phyloP scores from a whole-genome alignment of 108 stramenopile genomes.

The Nannochloropsis gaditana region DNA sequence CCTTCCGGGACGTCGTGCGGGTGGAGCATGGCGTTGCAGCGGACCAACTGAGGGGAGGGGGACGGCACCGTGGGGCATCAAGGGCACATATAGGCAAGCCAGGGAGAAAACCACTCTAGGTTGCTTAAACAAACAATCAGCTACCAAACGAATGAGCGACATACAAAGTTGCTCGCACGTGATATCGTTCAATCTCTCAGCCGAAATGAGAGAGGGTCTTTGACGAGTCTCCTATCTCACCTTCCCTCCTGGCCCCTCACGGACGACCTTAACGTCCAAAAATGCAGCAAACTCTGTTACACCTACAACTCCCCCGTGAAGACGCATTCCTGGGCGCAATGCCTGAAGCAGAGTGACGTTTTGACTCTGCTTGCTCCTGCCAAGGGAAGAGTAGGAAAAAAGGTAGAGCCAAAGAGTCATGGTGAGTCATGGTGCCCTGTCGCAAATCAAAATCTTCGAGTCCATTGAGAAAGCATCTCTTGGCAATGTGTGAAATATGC shows the following conservation, averaged over 20 bases:
- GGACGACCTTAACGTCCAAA: conserved; percentile 35
- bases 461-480: no score
- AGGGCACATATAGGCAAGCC: no score
- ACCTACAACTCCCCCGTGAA: conserved; percentile 35
- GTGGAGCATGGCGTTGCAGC: conserved; percentile 38
- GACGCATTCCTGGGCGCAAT: conserved; percentile 27
- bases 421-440: no score
- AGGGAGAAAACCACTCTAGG: no score
- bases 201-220: no score
- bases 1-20: conserved; percentile 33
- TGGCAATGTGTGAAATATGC: no score
- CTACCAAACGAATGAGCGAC: no score
- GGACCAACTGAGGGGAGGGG: conserved; percentile 25
- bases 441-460: no score
- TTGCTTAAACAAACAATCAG: no score
- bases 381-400: background rate
- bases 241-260: conserved; percentile 21
- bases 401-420: no score
- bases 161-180: no score
- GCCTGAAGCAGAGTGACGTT: conserved; percentile 23
- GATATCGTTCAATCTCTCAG: no score
- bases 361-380: background rate
- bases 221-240: background rate
- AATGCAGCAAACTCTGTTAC: conserved; percentile 40
- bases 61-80: background rate